Evolutionary conservation across 345 rosid species (phyloP).

Genomic region (Acer yangbiense): DNA sequence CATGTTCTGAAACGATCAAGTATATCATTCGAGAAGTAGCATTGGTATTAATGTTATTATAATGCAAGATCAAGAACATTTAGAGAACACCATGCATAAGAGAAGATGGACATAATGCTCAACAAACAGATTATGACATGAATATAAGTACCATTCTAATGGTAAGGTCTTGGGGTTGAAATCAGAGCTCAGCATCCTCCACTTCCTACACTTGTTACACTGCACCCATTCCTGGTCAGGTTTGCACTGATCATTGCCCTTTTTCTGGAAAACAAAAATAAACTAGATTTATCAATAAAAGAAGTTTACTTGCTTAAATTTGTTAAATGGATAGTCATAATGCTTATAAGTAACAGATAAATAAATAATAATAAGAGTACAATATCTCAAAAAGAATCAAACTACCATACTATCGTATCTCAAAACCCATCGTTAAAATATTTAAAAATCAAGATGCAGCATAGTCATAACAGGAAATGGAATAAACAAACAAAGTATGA

Average conservation of each 20-base stretch:
- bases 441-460: no score
- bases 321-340: neutral
- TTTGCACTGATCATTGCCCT: conserved; percentile 18
- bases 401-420: neutral
- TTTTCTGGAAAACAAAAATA: conserved; percentile 2
- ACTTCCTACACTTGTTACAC: conserved; percentile 41
- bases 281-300: neutral
- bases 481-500: no score
- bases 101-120: neutral
- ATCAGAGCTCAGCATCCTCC: conserved; percentile 33
- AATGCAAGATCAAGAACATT: neutral
- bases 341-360: neutral
- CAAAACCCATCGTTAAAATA: no score
- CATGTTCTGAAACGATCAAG: neutral
- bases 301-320: neutral
- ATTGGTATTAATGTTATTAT: no score
- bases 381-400: neutral
- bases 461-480: no score
- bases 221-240: conserved; percentile 47
- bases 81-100: neutral
- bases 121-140: neutral
- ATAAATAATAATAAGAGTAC: neutral
- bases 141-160: conserved; percentile 28
- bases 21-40: neutral
- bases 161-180: conserved; percentile 33